Base-by-base conservation (phyloP, 192 early-diverging fungal species). In the Umbelopsis sp. region DNA sequence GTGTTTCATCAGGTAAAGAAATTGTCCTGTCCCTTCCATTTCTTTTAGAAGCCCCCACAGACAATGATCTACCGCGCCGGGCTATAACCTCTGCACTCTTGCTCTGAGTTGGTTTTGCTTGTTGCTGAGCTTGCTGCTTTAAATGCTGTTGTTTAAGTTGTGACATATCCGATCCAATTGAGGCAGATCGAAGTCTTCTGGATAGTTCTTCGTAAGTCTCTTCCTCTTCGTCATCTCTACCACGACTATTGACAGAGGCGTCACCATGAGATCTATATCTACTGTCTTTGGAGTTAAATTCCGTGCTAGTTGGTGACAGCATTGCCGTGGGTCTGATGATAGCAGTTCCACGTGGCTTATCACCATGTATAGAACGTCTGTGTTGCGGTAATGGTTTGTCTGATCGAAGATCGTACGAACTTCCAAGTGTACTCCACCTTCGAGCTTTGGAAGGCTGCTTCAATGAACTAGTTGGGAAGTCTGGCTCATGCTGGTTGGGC, bases 91-190 rank as follows among this genome's bases (percentile, higher is more conserved):
- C 56, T 4, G 56, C 56, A 31, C 56, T 62, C 34, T 62, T 62
- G 14, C 56, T 62, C 17, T 29, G 26, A 8, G 56, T 36, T 17
- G 56, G 56, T 17, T 62, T 26, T 10, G 26, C 31, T 32, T 62
- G 26, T 7, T 62, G 16, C 6, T 62, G 56, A 6, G 26, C 31
- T 32, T 62, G 26, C 17, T 62, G 16, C 31, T 29, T 2, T 34
- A 16, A 11, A 20, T 62, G 16, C 31, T 26, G 3, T 10, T 59
- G 29, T 2, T 26, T 62, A 17, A 62, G 17, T 34, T 62, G 56
- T 34, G 56, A 62, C 56, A 62, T 62, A 20, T 34, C 56, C 7
- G 56, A 62, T n/a, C 56, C 56, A n/a, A 62, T 62, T 4, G 56
- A 62, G 20, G 56, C 56, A 7, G 56, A 62, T 20, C 56, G 24